Base-by-base conservation (phyloP, 108 stramenopile genomes). In the Skeletonema tropicum region DNA sequence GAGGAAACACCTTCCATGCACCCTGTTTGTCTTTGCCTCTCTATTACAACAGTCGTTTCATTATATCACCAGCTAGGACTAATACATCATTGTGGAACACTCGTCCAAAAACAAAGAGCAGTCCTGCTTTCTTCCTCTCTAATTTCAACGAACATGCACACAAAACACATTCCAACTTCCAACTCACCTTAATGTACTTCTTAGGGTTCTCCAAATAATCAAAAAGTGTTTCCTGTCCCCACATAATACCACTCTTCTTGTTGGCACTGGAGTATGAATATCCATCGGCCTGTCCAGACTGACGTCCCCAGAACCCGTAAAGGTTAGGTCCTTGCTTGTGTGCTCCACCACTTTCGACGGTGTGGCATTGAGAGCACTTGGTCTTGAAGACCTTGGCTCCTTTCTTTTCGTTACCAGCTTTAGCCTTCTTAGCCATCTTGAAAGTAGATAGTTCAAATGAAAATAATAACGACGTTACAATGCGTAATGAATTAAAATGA, bases 301-400 rank as follows among this genome's bases (percentile, higher is more conserved):
- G 94, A 73, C 98, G 96, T 61, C 98, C 99, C 74, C 98, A 96
- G 76, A 99, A 94, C 61, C 99, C 99, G 92, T 97, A 88, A 38
- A 99, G 95, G 84, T 99, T 99, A 58, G 99, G 99, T 55, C 99
- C 99, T 84, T 99, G 98, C 97, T 98, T 99, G 96, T 98, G 97
- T 8, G 95, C 83, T 36, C 94, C 98, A 19, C 96, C 99, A 62
- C 90, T 87, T 84, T 98, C 99, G 49, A 99, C 97, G 38, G 98
- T 98, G 92, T 99, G 99, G 92, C 99, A 99, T 80, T 98, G 98
- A 32, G 96, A 88, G 91, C 97, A 97, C 89, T 93, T 96, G 66
- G 90, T 91, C 89, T 94, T 94, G 90, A 96, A 96, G 79, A 96
- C 90, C 85, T 96, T 96, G 70, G 92, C 92, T 82, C 95, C 95